phyloP scores from a whole-genome alignment of 148 eudicot genomes.

The Hydrangea macrophylla region DNA sequence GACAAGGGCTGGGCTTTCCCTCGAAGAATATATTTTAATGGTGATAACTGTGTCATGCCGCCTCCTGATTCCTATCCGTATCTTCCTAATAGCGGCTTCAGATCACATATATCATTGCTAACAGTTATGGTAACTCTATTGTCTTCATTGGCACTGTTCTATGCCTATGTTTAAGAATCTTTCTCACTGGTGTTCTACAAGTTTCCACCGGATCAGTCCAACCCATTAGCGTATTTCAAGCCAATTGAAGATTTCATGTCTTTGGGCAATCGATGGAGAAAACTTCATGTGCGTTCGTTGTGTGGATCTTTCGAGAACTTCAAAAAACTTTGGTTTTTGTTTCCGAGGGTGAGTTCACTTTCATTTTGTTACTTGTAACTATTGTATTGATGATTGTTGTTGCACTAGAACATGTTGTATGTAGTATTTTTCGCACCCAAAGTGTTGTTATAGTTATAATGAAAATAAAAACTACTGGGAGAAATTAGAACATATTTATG shows the following conservation, averaged over 20 bases:
- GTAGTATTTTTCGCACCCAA: not conserved
- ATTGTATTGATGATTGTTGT: not conserved
- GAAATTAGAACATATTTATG: not conserved
- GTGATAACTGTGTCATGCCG: slow-evolving; percentile 74
- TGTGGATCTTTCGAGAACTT: too few species aligned
- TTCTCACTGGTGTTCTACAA: not conserved
- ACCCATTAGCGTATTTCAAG: not conserved
- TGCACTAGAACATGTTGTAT: not conserved
- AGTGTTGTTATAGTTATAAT: slow-evolving; percentile 8
- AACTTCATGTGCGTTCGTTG: not conserved
- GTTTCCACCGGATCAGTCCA: not conserved
- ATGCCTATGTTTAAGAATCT: slow-evolving; percentile 24
- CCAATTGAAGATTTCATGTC: not conserved
- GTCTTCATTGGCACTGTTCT: slow-evolving; percentile 21
- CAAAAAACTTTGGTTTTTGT: too few species aligned
- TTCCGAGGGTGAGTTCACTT: too few species aligned
- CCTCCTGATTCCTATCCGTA: slow-evolving; percentile 63
- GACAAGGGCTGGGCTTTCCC: slow-evolving; percentile 77
- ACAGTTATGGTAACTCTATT: slow-evolving; percentile 23
- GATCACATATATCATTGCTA: slow-evolving; percentile 16
- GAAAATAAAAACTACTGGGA: not conserved
- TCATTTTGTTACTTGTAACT: not conserved
- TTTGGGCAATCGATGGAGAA: not conserved
- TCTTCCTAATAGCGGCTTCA: slow-evolving; percentile 45
- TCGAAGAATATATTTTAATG: slow-evolving; percentile 58